Evolutionary conservation across 2,329 filamentous ascomycete genomes (phyloP), one percentile per base, ranked within the genome.

Genomic region (Colletotrichum acutatum): DNA sequence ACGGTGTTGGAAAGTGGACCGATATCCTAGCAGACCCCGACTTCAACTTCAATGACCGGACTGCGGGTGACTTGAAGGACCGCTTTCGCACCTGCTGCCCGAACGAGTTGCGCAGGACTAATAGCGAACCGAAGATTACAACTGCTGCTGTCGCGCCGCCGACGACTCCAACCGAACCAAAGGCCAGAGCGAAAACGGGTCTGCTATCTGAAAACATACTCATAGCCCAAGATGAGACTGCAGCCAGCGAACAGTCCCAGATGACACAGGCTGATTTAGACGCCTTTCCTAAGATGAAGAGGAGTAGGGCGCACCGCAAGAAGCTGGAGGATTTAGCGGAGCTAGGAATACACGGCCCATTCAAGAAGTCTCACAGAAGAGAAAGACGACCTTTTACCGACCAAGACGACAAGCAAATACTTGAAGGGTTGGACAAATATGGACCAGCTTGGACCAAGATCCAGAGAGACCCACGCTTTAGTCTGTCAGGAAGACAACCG

Each of bases 371-470:
- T 0, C 85, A 86, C 60, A 86, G 91, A 32, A 87, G 91, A 26
- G 89, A 90, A 78, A 84, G 90, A 60, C 85, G 88, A 4, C 87
- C 89, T 0, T 93, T 92, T 74, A 90, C 90, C 0, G 88, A 90
- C 32, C 86, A 90, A 74, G 91, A 93, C 71, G 91, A 93, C 76
- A 83, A 83, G 34, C 88, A 91, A 75, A 92, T 92, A 57, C 82
- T 92, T 1, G 84, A 89, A 71, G 91, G 91, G 0, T 87, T 91
- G 49, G 83, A 89, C 52, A 78, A 85, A 4, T 91, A 92, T 77
- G 90, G 90, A 0, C 89, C 90, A 9, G 87, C 89, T 9, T 92
- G 91, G 90, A 91, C 90, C 64, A 90, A 88, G 78, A 92, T 92
- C 24, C 90, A 91, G 77, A 85, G 90, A 46, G 90, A 92, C 72